Evolutionary conservation across 2,329 filamentous ascomycete species (phyloP).

Genomic region (Aspergillus japonicus): DNA sequence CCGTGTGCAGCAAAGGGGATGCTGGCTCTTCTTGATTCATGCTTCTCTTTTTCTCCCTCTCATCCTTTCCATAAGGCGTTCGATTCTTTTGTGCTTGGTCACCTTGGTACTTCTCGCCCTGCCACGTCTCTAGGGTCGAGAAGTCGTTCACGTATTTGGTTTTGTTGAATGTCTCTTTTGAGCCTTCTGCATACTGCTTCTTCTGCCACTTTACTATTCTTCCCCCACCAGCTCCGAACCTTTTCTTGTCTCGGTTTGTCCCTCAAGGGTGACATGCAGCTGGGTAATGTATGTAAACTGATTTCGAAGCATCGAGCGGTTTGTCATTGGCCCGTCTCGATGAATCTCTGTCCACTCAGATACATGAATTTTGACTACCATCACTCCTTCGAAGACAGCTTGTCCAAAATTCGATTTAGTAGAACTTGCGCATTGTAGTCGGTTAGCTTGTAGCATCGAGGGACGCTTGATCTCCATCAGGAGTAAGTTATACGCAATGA

Average conservation of each 20-base stretch:
- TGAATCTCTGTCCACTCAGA: slow-evolving; percentile 12
- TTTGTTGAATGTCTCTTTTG: slow-evolving; percentile 18
- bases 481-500: too few relatives aligned
- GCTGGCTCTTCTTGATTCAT: slow-evolving; percentile 24
- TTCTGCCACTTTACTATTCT: slow-evolving; percentile 13
- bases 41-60: slow-evolving; percentile 11
- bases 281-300: slow-evolving; percentile 43
- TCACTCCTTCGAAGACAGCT: background rate
- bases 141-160: slow-evolving; percentile 25
- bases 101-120: slow-evolving; percentile 34
- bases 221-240: slow-evolving; percentile 18
- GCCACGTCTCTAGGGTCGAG: slow-evolving; percentile 43
- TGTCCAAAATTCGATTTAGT: background rate
- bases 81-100: slow-evolving; percentile 28
- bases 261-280: slow-evolving; percentile 31
- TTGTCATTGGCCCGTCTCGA: slow-evolving; percentile 14
- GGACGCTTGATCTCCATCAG: too few relatives aligned
- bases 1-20: slow-evolving; percentile 31
- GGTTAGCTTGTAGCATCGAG: too few relatives aligned
- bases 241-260: slow-evolving; percentile 24
- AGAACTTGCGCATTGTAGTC: too few relatives aligned
- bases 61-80: slow-evolving; percentile 25
- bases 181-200: slow-evolving; percentile 21
- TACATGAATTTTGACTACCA: slow-evolving; percentile 3
- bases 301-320: slow-evolving; percentile 14